phyloP scores from a whole-genome alignment of 164 flowering plant species.

The Paratinospora sagittata region DNA sequence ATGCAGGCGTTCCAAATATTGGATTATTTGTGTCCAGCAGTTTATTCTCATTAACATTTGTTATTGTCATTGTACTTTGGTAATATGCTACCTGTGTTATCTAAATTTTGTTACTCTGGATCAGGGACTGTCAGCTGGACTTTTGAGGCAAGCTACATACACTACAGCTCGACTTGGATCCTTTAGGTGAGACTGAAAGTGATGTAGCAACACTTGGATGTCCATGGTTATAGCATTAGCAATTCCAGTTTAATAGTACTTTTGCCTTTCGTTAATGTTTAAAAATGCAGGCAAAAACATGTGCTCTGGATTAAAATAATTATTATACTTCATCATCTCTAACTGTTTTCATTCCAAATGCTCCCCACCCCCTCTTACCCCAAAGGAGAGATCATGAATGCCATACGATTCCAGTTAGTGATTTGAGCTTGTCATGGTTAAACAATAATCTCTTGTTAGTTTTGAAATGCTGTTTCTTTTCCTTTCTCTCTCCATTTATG shows the following conservation, averaged over 20 bases:
- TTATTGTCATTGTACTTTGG: not conserved
- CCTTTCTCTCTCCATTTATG: too few relatives aligned
- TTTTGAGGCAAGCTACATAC: constrained; percentile 95
- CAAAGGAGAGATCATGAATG: too few relatives aligned
- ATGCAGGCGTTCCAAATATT: not conserved
- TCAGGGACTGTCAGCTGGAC: constrained; percentile 87
- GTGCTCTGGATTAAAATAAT: not conserved
- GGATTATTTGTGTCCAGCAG: not conserved
- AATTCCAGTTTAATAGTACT: too few relatives aligned
- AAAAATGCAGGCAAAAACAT: too few relatives aligned
- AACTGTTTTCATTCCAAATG: not conserved
- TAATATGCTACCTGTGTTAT: not conserved
- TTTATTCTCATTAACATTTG: not conserved
- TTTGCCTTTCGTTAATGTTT: too few relatives aligned
- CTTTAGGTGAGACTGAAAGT: constrained; percentile 49
- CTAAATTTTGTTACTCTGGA: constrained; percentile 7
- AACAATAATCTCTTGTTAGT: too few relatives aligned
- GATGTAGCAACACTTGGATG: not conserved
- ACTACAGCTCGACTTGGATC: constrained; percentile 97
- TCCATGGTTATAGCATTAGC: not conserved
- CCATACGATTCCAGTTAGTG: too few relatives aligned
- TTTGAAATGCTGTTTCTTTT: too few relatives aligned
- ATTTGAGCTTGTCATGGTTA: too few relatives aligned
- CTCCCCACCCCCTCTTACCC: too few relatives aligned
- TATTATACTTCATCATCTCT: not conserved